Percentiles rank a stretch among this genome's conserved stretches.
Conservation (phyloP, 1,139 yeast genomes). For the Insectozyma bohioensis region DNA sequence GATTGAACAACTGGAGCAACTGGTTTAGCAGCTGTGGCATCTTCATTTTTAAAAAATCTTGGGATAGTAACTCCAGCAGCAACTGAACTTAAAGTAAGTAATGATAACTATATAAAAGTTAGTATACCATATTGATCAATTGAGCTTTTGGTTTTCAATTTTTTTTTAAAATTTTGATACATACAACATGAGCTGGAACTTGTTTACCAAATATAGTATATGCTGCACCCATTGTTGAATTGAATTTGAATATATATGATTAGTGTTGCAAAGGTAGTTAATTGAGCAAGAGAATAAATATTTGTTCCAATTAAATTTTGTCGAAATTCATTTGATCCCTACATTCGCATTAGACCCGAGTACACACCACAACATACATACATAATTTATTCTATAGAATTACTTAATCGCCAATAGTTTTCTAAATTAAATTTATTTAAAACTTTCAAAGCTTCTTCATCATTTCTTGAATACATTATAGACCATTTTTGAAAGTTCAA, state of each 20-base stretch:
- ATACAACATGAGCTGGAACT: constrained; percentile 63
- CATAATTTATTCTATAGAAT: background rate
- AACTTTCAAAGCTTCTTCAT: constrained; percentile 54
- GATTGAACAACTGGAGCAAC: constrained; percentile 29
- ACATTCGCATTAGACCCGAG: constrained; percentile 7
- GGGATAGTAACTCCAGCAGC: constrained; percentile 47
- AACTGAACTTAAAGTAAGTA: constrained; percentile 47
- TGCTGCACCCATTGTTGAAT: constrained; percentile 53
- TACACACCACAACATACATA: constrained; percentile 6
- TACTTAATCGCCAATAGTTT: constrained; percentile 61
- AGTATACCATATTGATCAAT: constrained; percentile 8
- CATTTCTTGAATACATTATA: constrained; percentile 46
- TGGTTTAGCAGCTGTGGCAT: constrained; percentile 32
- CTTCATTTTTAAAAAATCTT: constrained; percentile 25
- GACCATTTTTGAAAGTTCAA: constrained; percentile 65
- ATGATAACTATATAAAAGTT: constrained; percentile 37
- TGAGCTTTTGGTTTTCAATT: constrained; percentile 1
- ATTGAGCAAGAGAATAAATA: background rate
- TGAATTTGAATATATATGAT: too few species aligned
- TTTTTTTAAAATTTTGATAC: constrained; percentile 24
- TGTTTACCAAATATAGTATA: constrained; percentile 63
- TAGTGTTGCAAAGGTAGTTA: too few species aligned
- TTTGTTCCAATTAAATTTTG: constrained; percentile 9
- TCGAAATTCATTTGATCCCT: constrained; percentile 5
- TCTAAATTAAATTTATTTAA: constrained; percentile 52